Evolutionary conservation across 2,329 filamentous ascomycete species (phyloP), one percentile per base, ranked within the genome.

Genomic region (Lachnellula subtilissima): DNA sequence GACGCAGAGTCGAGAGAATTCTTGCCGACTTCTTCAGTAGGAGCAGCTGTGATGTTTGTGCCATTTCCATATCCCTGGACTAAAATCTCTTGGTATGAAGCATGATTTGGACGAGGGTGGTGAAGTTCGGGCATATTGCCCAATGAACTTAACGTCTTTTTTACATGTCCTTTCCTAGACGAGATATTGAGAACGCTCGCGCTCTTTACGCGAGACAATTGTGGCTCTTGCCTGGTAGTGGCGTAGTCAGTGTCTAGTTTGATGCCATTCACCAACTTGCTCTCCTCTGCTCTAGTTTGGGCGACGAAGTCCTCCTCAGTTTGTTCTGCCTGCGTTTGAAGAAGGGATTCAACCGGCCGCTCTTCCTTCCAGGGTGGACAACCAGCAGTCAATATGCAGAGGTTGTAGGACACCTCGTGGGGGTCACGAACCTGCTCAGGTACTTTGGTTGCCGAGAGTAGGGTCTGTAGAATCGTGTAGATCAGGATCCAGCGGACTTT

Each of bases 401-500:
- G 42, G 22, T 78, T 76, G 60, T 93, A 93, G 0, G 77, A 73
- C 1, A 83, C 76, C 14, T 74, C 75, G 1, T 78, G 74, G 0
- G 76, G 73, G 53, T 87, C 81, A 15, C 76, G 75, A 28, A 89
- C 83, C 63, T 88, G 83, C 5, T 74, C 67, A 0, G 89, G 85
- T 0, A 81, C 75, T 36, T 79, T 74, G 0, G 83, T 86, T 39
- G 84, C 84, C 52, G 82, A 82, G 9, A 81, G 78, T 1, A 94
- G 77, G n/a, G 84, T 85, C 68, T 94, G 89, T 55, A 90, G 79
- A 3, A 84, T 79, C 17, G 84, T 80, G 65, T 93, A 93, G 6
- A 93, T 79, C 37, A 92, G 68, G 32, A 92, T 81, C 89, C 89
- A 94, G 40, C 89, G 79, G 15, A 91, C 81, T 70, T 91, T 92